These are phyloP conservation scores for Candida yuanshanica DNA, from an alignment of 805 yeast genomes.

Conservation along the genomic window DNA sequence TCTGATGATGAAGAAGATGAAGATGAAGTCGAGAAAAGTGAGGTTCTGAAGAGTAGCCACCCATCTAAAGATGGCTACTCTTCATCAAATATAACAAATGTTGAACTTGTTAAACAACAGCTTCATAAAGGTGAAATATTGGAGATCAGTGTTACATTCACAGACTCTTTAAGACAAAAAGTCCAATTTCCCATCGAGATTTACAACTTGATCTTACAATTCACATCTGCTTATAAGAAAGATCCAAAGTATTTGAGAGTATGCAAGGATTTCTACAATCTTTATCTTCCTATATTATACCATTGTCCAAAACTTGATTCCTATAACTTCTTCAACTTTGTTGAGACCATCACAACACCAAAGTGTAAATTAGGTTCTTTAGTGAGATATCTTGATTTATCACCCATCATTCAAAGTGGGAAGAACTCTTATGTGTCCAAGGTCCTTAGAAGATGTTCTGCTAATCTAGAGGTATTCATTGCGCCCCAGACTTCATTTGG, in stretches of 20 bases:
- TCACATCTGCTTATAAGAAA: constrained; percentile 26
- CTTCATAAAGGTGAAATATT: constrained; percentile 5
- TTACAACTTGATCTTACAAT: constrained; percentile 23
- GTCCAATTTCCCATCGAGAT: constrained; percentile 20
- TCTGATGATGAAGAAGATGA: constrained; percentile 27
- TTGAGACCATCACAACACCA: constrained; percentile 53
- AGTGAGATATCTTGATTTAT: constrained; percentile 65
- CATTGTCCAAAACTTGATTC: constrained; percentile 56
- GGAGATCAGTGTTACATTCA: constrained; percentile 9
- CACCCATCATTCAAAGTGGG: constrained; percentile 82
- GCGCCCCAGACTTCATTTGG: constrained; percentile 98
- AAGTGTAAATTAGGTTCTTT: constrained; percentile 46
- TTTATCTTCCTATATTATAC: constrained; percentile 64
- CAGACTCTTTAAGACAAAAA: constrained; percentile 3
- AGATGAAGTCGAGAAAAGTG: constrained; percentile 17
- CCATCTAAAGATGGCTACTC: constrained; percentile 35
- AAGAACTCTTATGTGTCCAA: constrained; percentile 87
- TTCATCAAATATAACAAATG: constrained; percentile 38
- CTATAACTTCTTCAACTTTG: constrained; percentile 65
- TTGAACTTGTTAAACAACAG: constrained; percentile 26
- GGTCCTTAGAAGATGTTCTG: constrained; percentile 69
- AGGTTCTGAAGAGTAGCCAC: background rate
- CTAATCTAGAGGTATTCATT: constrained; percentile 57
- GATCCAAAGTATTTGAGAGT: constrained; percentile 52
- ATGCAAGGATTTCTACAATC: constrained; percentile 51